Base-by-base conservation (phyloP, 371 early-diverging fungal genomes). In the Umbelopsis sp. region DNA sequence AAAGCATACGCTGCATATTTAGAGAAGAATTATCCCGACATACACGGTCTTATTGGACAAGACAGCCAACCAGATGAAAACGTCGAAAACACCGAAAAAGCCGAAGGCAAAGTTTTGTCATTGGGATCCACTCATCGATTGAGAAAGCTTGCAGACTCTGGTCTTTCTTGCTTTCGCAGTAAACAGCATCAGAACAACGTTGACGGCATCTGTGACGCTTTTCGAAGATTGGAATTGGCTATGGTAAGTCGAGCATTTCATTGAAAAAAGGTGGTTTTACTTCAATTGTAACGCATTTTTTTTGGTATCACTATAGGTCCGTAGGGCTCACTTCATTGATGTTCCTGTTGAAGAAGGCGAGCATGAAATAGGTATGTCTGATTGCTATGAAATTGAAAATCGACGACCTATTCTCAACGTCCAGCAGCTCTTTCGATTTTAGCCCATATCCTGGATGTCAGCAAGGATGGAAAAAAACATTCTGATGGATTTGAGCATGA, bases 211-310 rank as follows among this genome's bases (percentile, higher is more conserved):
- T 35, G 29, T 16, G 57, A 57, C 14, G 57, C 57, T 14, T 18
- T 57, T 4, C 57, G 57, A 35, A 57, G 57, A 57, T 29, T 57
- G 12, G 57, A 57, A 18, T 57, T 57, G 12, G 37, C 57, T 12
- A 57, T 57, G 57, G 57, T 57, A 57, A 4, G 41, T 41, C 1
- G 4, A 41, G 7, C 41, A 41, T 5, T 10, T 12, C 7, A 41
- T 41, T 1, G 0, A 12, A 41, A 38, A 38, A 4, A 12, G 41
- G 12, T 7, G 12, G 41, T 22, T 22, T 22, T 22, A 41, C 41
- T 41, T 7, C 12, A 12, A 1, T 41, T 10, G 12, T 41, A 41
- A 41, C 41, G 7, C 1, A 22, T 22, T 22, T 10, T 41, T 41
- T 41, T 41, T 41, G 41, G 41, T 48, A 48, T 16, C 6, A 1